Evolutionary conservation across 140 eudicot species (phyloP).

Genomic region (Flaveria floridana): DNA sequence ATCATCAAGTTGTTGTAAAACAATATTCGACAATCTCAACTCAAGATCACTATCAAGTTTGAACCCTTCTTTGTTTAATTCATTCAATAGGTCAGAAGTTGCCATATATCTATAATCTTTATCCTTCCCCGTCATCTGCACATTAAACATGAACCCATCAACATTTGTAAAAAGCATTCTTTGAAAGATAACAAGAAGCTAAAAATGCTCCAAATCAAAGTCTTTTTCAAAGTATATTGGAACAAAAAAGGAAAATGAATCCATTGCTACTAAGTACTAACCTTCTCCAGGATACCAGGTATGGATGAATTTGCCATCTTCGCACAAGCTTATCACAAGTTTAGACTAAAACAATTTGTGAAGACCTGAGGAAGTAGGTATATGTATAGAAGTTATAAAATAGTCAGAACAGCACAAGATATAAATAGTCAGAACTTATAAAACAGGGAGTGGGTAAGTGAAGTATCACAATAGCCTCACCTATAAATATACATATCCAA

Average conservation of each 20-base stretch:
- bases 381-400: not conserved
- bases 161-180: conserved; percentile 8
- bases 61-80: conserved; percentile 82
- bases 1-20: conserved; percentile 98
- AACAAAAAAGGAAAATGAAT: not conserved
- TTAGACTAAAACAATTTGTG: not conserved
- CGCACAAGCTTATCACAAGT: conserved; percentile 17
- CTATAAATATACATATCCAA: not conserved
- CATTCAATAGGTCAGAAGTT: conserved; percentile 91
- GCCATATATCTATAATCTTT: conserved; percentile 99
- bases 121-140: conserved; percentile 98
- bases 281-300: conserved; percentile 84
- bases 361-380: conserved; percentile 25
- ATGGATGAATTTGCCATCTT: conserved; percentile 73
- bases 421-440: no score
- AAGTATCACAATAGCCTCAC: not conserved
- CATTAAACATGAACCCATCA: conserved; percentile 21
- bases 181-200: not conserved
- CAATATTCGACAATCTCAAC: conserved; percentile 69
- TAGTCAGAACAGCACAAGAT: not conserved
- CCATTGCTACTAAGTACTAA: conserved; percentile 34
- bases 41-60: conserved; percentile 81
- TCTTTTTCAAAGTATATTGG: not conserved
- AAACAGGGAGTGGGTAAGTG: no score
- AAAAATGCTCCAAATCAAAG: not conserved